Conservation (phyloP, 73 alveolate species). For the Tetrahymena elliotti region DNA sequence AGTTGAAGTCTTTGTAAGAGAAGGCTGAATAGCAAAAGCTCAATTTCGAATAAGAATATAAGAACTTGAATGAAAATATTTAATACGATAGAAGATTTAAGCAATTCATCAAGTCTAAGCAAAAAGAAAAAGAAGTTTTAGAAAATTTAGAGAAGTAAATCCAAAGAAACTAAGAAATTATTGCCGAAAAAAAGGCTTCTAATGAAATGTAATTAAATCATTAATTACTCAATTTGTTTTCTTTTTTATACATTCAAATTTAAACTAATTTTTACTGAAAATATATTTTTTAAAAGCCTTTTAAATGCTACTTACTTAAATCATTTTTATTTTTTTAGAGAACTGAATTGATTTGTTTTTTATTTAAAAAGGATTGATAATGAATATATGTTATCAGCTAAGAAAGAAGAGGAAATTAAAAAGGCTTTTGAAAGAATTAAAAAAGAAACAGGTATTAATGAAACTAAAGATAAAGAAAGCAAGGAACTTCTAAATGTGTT, state of each 20-base stretch:
- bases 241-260: not conserved
- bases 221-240: not conserved
- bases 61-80: conserved; percentile 31
- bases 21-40: conserved; percentile 27
- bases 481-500: conserved; percentile 29
- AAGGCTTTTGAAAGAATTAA: conserved; percentile 46
- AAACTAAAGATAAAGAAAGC: conserved; percentile 38
- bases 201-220: conserved; percentile 1
- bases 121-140: conserved; percentile 33
- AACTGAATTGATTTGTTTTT: not conserved
- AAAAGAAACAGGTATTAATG: conserved; percentile 41
- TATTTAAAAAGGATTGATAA: conserved; percentile 9
- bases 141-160: conserved; percentile 27
- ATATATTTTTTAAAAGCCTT: not conserved
- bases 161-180: conserved; percentile 30
- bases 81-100: conserved; percentile 33
- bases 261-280: not conserved
- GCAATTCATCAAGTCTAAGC: conserved; percentile 25
- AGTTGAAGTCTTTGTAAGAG: conserved; percentile 13
- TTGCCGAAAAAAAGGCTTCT: conserved; percentile 29
- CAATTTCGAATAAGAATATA: conserved; percentile 29
- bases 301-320: not conserved
- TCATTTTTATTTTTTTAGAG: not conserved
- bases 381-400: conserved; percentile 38
- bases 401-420: conserved; percentile 32